Conservation (phyloP, 192 early-diverging fungal species). For the Gonapodya prolifera region DNA sequence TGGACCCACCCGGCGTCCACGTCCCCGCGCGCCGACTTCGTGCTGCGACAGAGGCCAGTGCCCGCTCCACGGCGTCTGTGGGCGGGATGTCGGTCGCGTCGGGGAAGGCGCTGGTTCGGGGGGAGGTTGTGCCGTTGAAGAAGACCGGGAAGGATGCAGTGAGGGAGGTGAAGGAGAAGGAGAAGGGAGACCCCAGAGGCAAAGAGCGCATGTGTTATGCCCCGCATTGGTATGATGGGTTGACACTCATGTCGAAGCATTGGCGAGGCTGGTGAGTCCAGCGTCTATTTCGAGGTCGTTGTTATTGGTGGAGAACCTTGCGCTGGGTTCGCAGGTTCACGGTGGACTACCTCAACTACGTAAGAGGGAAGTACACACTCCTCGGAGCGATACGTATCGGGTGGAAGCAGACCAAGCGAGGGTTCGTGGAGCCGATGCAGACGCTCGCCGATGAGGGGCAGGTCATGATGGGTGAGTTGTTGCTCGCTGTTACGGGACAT, state of each 20-base stretch:
- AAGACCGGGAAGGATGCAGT: background rate
- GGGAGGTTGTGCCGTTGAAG: too few relatives aligned
- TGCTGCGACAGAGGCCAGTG: too few relatives aligned
- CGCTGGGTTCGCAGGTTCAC: background rate
- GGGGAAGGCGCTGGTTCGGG: too few relatives aligned
- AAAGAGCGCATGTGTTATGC: constrained; percentile 54
- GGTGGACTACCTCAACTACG: background rate
- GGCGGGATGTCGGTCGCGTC: too few relatives aligned
- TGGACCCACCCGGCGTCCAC: too few relatives aligned
- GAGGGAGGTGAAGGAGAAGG: background rate
- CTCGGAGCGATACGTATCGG: background rate
- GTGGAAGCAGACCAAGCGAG: background rate
- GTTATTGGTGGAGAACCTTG: too few relatives aligned
- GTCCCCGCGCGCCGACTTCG: too few relatives aligned
- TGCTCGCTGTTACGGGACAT: too few relatives aligned
- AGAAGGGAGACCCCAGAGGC: constrained; percentile 21
- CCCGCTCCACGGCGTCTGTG: too few relatives aligned
- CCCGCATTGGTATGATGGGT: constrained; percentile 85
- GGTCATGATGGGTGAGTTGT: background rate
- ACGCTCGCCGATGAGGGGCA: background rate
- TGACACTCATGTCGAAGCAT: constrained; percentile 54
- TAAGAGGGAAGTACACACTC: background rate
- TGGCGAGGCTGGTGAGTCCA: constrained; percentile 9
- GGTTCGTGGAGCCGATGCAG: background rate
- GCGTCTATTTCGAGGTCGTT: background rate